Percentiles rank a stretch among this genome's conserved stretches.
These are phyloP conservation scores for Leccinellum albellum DNA, from an alignment of 768 basidiomycete genomes.

Conservation along the genomic window DNA sequence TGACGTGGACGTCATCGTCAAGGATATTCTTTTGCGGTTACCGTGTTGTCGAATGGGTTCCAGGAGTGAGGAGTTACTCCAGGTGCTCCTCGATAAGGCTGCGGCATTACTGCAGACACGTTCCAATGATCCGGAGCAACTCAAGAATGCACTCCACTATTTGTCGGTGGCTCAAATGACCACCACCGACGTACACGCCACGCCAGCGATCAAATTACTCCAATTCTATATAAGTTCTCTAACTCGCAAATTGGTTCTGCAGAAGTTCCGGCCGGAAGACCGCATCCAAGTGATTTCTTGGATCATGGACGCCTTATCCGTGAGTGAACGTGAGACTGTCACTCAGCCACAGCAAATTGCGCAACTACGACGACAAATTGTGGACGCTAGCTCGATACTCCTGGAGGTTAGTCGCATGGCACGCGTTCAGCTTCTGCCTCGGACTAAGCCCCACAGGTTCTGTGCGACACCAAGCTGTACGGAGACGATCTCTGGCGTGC, in stretches of 20 bases:
- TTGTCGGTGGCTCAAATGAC: slow-evolving; percentile 46
- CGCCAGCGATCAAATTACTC: slow-evolving; percentile 44
- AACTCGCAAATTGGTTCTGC: slow-evolving; percentile 44
- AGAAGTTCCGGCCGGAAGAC: slow-evolving; percentile 41
- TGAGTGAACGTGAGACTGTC: slow-evolving; percentile 32
- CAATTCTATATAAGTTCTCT: slow-evolving; percentile 48
- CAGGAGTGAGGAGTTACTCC: slow-evolving; percentile 39
- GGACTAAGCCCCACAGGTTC: slow-evolving; percentile 9
- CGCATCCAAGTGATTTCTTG: slow-evolving; percentile 44
- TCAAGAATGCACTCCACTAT: slow-evolving; percentile 40
- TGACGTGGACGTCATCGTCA: slow-evolving; percentile 47
- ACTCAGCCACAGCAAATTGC: slow-evolving; percentile 27
- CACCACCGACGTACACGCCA: slow-evolving; percentile 39
- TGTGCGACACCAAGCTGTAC: slow-evolving; percentile 26
- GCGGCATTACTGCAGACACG: slow-evolving; percentile 30
- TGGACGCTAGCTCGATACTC: slow-evolving; percentile 48
- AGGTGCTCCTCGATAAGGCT: slow-evolving; percentile 37
- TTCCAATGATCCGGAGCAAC: slow-evolving; percentile 28
- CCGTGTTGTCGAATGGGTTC: slow-evolving; percentile 38
- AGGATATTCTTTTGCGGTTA: slow-evolving; percentile 50
- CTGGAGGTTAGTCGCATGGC: slow-evolving; percentile 37
- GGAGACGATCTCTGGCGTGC: slow-evolving; percentile 20
- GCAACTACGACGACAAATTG: slow-evolving; percentile 43
- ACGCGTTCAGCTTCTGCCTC: not conserved
- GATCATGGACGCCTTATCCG: slow-evolving; percentile 42